Percentiles rank a stretch among this genome's conserved stretches.
Evolutionary conservation across 345 rosid species (phyloP).

Genomic region (Turnera subulata): DNA sequence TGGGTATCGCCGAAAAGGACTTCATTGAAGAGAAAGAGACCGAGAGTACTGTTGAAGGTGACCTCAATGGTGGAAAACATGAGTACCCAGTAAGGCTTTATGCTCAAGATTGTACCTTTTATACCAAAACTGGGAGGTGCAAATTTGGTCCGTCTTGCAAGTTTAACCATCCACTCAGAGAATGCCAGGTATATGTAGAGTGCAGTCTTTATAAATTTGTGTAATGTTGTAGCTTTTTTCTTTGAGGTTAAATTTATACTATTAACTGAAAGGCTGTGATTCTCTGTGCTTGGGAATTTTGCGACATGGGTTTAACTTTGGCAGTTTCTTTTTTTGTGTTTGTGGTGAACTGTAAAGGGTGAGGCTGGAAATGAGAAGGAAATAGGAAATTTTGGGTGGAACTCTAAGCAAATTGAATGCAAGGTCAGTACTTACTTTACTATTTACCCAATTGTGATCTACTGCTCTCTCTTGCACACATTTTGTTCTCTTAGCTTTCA

Average conservation of each 20-base stretch:
- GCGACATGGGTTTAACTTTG: no score
- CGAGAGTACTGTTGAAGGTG: no score
- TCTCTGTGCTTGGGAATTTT: no score
- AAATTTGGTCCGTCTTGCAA: conserved; percentile 22
- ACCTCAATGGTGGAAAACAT: neutral
- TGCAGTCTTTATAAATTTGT: no score
- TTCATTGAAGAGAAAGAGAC: no score
- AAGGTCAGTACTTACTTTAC: conserved; percentile 22
- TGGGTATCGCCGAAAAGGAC: no score
- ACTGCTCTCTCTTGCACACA: neutral
- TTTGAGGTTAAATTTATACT: no score
- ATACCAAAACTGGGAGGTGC: conserved; percentile 18
- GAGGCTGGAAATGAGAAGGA: conserved; percentile 4
- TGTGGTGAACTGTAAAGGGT: no score
- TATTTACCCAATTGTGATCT: neutral
- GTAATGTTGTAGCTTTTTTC: no score
- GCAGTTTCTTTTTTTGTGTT: no score
- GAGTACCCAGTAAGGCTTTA: conserved; percentile 23
- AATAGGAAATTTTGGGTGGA: conserved; percentile 15
- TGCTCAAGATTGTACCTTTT: conserved; percentile 22
- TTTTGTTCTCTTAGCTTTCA: no score
- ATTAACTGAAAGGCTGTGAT: no score
- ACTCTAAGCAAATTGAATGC: conserved; percentile 21
- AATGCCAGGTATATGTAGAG: neutral
- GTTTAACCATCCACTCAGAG: conserved; percentile 26